Evolutionary conservation across 2,329 filamentous ascomycete genomes (phyloP).

Genomic region (Orbilia ellipsospora): DNA sequence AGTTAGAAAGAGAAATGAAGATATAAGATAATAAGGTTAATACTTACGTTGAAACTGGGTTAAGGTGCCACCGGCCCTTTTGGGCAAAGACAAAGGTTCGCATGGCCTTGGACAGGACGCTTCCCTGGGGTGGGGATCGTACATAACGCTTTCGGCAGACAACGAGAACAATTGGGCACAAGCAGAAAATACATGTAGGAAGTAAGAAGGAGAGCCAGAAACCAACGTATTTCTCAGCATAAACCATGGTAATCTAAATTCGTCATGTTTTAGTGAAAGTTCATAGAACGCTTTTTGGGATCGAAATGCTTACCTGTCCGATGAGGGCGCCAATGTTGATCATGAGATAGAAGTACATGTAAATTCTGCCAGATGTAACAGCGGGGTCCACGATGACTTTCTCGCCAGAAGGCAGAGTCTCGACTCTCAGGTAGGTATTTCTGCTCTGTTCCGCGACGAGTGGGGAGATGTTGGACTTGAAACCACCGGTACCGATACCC

Average conservation of each 20-base stretch:
- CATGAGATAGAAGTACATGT: conserved; percentile 76
- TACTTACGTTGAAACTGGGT: conserved; percentile 69
- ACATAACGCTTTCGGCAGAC: conserved; percentile 73
- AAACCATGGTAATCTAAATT: conserved; percentile 73
- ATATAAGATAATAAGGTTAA: background rate
- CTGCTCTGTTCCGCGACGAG: conserved; percentile 77
- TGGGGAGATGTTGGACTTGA: conserved; percentile 82
- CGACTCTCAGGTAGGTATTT: conserved; percentile 70
- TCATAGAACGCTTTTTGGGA: conserved; percentile 60
- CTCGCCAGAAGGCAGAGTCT: conserved; percentile 70
- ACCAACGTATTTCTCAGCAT: conserved; percentile 79
- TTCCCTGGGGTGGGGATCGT: conserved; percentile 75
- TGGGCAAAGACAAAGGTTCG: conserved; percentile 71
- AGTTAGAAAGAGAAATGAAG: background rate
- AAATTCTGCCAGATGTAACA: conserved; percentile 75
- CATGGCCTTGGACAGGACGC: conserved; percentile 75
- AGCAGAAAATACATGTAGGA: conserved; percentile 73
- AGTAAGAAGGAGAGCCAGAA: conserved; percentile 79
- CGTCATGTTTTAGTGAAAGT: background rate
- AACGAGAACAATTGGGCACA: conserved; percentile 72
- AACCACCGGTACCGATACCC: conserved; percentile 80
- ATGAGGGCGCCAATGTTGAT: conserved; percentile 74
- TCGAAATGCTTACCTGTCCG: conserved; percentile 52
- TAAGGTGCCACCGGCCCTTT: conserved; percentile 73
- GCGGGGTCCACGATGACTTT: conserved; percentile 77